These are phyloP conservation scores for Melaleuca quinquenervia DNA, from an alignment of 345 rosid genomes.

Conservation along the genomic window DNA sequence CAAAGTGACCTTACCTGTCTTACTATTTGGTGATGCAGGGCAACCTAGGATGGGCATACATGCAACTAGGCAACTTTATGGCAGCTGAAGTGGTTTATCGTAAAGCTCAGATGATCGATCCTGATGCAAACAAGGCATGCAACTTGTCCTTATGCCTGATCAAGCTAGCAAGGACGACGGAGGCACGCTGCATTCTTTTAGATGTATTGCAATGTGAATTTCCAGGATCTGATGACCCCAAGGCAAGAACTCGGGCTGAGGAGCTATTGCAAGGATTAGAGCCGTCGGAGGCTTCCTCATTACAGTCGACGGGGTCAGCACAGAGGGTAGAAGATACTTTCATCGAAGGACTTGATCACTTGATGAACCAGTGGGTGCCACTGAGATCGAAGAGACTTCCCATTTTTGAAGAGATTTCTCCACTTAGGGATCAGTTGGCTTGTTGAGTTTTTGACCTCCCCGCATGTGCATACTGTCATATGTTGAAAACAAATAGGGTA, in stretches of 20 bases:
- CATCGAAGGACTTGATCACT: conserved; percentile 50
- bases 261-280: conserved; percentile 36
- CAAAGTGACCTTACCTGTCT: not conserved
- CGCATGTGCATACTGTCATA: not conserved
- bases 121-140: conserved; percentile 91
- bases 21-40: conserved; percentile 28
- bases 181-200: conserved; percentile 42
- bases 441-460: conserved; percentile 24
- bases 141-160: conserved; percentile 64
- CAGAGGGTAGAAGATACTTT: conserved; percentile 37
- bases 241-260: conserved; percentile 37
- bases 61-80: conserved; percentile 59
- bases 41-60: conserved; percentile 92
- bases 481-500: not conserved
- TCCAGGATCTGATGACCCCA: conserved; percentile 41
- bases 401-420: conserved; percentile 79
- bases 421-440: conserved; percentile 71
- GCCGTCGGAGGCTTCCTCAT: not conserved
- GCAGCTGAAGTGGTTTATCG: conserved; percentile 66
- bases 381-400: conserved; percentile 73
- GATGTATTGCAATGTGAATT: conserved; percentile 25
- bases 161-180: conserved; percentile 41
- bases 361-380: conserved; percentile 60
- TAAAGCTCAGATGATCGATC: conserved; percentile 72
- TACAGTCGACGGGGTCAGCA: not conserved